These are phyloP conservation scores for Erysimum cheiranthoides DNA, from an alignment of 345 rosid genomes.

Conservation along the genomic window DNA sequence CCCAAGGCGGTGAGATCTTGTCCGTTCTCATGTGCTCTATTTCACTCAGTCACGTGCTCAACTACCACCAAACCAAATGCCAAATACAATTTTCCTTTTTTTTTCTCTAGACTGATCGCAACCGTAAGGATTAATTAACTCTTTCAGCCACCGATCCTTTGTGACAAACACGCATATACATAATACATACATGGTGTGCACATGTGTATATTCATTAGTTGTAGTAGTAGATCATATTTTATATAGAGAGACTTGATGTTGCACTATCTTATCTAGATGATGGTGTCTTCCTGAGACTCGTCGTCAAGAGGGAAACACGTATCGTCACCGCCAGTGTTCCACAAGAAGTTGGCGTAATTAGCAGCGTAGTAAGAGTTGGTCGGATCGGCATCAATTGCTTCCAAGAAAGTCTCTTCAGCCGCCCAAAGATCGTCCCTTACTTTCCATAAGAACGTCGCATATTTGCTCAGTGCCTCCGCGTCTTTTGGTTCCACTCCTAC, in stretches of 20 bases:
- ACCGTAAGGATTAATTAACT: slow-evolving; percentile 12
- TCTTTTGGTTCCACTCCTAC: slow-evolving; percentile 64
- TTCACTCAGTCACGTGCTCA: not conserved
- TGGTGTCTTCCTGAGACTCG: slow-evolving; percentile 44
- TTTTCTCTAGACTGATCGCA: slow-evolving; percentile 9
- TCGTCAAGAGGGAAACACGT: slow-evolving; percentile 79
- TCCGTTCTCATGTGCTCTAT: slow-evolving; percentile 9
- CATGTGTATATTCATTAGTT: slow-evolving; percentile 14
- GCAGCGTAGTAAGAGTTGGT: slow-evolving; percentile 72
- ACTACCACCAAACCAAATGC: not conserved
- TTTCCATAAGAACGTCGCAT: slow-evolving; percentile 86
- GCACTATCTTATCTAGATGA: slow-evolving; percentile 25
- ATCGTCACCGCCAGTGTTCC: slow-evolving; percentile 96
- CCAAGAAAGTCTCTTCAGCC: slow-evolving; percentile 90
- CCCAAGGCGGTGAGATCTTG: not conserved
- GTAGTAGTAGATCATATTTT: not conserved
- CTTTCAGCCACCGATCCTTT: slow-evolving; percentile 19
- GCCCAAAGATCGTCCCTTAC: slow-evolving; percentile 83
- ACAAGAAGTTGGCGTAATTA: slow-evolving; percentile 85
- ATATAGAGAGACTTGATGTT: slow-evolving; percentile 2
- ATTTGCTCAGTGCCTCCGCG: slow-evolving; percentile 80
- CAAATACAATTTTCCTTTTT: not conserved
- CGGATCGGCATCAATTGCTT: slow-evolving; percentile 85
- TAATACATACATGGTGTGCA: slow-evolving; percentile 20
- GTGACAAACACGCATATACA: slow-evolving; percentile 30